Evolutionary conservation across 2,329 filamentous ascomycete species (phyloP), one percentile per base, ranked within the genome.

Genomic region (Colletotrichum caudatum): DNA sequence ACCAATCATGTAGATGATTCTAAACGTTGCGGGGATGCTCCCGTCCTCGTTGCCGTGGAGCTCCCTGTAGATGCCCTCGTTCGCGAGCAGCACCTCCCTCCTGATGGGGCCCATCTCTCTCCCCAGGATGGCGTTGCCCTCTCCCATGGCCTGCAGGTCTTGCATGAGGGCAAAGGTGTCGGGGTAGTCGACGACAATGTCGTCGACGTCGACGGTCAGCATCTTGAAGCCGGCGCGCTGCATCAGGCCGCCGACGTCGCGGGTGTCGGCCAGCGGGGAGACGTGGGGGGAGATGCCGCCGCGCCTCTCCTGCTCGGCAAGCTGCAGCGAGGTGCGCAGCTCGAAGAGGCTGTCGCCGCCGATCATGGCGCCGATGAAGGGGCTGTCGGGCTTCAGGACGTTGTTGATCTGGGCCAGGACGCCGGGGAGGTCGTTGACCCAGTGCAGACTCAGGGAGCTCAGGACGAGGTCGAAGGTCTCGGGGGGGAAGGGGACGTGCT

Each of bases 1-100:
- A 0, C 96, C 96, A 81, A 99, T 99, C 95, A 98, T 98, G 81
- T 96, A 97, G 73, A 99, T 98, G 76, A 97, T 88, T 76, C 96
- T 89, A 79, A 98, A 99, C 0, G 96, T 99, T 1, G 96, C 96
- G 0, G 96, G 96, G 73, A 96, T 86, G 1, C 84, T 89, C 26
- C 89, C 92, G 76, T 93, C 92, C 54, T 91, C 88, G 77, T 97
- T 94, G 23, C 93, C 95, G 81, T 99, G 94, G 68, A 99, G 83
- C 78, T 92, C 91, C 59, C 90, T 88, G 80, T 99, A 99, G 69
- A 99, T 97, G 51, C 90, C 93, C 75, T 98, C 93, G 35, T 90
- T 92, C 9, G 96, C 96, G 53, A 98, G 83, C 72, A 99, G 82
- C 12, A 98, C 94, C 77, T 99, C 96, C 73, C 92, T 88, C 46